These are phyloP conservation scores for Fusarium marasasianum DNA, from an alignment of 2,329 filamentous ascomycete species.

Conservation along the genomic window DNA sequence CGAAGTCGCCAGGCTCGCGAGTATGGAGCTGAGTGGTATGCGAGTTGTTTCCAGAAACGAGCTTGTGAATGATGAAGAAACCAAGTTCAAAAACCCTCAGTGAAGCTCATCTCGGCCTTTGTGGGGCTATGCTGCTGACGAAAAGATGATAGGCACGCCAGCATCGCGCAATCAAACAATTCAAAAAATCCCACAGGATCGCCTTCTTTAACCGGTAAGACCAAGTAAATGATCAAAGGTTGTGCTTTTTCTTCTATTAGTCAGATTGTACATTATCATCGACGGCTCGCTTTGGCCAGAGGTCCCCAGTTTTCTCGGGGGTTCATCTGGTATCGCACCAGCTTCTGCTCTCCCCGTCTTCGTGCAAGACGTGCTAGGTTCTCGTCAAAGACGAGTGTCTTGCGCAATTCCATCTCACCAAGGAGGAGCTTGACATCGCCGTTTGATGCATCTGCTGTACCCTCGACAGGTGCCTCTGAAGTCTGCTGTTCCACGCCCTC, in stretches of 20 bases:
- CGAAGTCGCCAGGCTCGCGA: neutral
- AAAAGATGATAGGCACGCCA: conserved; percentile 14
- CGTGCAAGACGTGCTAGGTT: conserved; percentile 75
- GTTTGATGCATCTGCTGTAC: conserved; percentile 25
- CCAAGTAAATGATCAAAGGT: neutral
- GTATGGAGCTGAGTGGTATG: neutral
- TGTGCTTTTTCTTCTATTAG: neutral
- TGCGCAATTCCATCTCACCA: conserved; percentile 57
- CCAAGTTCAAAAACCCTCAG: conserved; percentile 17
- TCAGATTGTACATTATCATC: conserved; percentile 39
- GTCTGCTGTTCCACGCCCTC: conserved; percentile 51
- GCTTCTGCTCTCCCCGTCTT: conserved; percentile 72
- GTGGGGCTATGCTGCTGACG: conserved; percentile 35
- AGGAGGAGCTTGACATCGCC: conserved; percentile 28
- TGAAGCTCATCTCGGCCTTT: conserved; percentile 18
- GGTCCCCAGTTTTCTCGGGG: conserved; percentile 95
- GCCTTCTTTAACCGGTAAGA: conserved; percentile 5
- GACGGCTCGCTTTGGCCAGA: conserved; percentile 67
- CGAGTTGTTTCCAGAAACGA: neutral
- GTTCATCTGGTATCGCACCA: conserved; percentile 90
- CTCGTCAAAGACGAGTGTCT: conserved; percentile 79
- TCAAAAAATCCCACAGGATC: conserved; percentile 11
- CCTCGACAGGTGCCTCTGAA: neutral
- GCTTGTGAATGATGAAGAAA: conserved; percentile 7
- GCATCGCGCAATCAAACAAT: conserved; percentile 16